Evolutionary conservation across 306 rosid species (phyloP).

Genomic region (Acacia crassicarpa): DNA sequence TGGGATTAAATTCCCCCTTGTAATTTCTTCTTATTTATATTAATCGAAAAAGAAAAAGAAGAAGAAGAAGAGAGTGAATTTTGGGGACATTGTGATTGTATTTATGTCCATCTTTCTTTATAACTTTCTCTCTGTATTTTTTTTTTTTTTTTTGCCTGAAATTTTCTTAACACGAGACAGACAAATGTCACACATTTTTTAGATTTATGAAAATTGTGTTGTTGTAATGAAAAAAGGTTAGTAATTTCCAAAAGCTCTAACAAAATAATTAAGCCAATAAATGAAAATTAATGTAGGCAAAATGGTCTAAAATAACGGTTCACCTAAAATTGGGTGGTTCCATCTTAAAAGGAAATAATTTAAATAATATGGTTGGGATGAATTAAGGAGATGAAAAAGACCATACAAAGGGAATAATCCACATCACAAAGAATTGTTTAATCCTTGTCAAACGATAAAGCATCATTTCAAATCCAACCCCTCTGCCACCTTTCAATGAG

Average conservation of each 20-base stretch:
- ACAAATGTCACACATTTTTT: not conserved
- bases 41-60: too few species aligned
- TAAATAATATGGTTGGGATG: not conserved
- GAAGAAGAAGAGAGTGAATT: slow-evolving; percentile 18
- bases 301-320: not conserved
- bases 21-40: too few species aligned
- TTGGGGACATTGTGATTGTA: not conserved
- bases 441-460: slow-evolving; percentile 10
- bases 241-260: not conserved
- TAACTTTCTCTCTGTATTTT: not conserved
- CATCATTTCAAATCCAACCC: slow-evolving; percentile 4
- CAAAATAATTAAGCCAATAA: not conserved
- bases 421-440: not conserved
- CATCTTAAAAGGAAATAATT: not conserved
- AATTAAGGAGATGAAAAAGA: not conserved
- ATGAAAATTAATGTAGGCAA: not conserved
- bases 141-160: not conserved
- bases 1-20: too few species aligned
- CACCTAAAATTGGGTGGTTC: slow-evolving; percentile 1
- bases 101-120: not conserved
- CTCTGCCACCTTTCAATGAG: not conserved
- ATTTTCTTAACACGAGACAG: not conserved
- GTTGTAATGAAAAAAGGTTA: not conserved
- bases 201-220: not conserved
- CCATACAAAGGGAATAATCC: not conserved